Evolutionary conservation across 1,284 basidiomycete genomes (phyloP).

Genomic region (Cutaneotrichosporon daszewskae): DNA sequence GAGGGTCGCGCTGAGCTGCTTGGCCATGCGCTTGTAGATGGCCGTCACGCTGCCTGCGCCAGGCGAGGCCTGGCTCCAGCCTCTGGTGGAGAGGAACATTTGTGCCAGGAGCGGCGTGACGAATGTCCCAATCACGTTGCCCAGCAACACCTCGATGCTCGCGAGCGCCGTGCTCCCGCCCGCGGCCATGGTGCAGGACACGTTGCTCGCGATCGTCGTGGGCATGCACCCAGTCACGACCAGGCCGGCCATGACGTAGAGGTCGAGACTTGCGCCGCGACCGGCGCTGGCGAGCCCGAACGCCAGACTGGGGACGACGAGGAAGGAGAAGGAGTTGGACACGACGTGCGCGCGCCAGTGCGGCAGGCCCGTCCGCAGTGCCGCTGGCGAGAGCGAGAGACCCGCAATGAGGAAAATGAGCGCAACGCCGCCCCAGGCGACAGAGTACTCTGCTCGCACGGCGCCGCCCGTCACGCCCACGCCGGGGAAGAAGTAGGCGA

Average conservation of each 20-base stretch:
- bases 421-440: constrained; percentile 35
- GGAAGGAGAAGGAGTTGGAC: constrained; percentile 21
- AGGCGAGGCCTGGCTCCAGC: neutral
- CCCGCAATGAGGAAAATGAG: constrained; percentile 44
- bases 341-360: constrained; percentile 31
- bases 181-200: constrained; percentile 38
- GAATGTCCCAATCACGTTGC: constrained; percentile 32
- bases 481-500: constrained; percentile 28
- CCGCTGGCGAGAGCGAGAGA: constrained; percentile 29
- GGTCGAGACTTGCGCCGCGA: constrained; percentile 21
- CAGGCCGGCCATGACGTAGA: constrained; percentile 9
- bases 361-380: constrained; percentile 21
- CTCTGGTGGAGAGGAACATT: constrained; percentile 6
- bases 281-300: constrained; percentile 30
- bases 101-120: constrained; percentile 18
- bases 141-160: constrained; percentile 27
- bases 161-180: constrained; percentile 35
- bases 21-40: constrained; percentile 12
- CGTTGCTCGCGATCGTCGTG: constrained; percentile 35
- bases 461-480: constrained; percentile 27
- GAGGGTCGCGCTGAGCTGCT: constrained; percentile 9
- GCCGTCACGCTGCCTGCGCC: constrained; percentile 1
- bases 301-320: constrained; percentile 18
- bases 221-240: constrained; percentile 26
- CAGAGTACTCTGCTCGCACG: constrained; percentile 23